Evolutionary conservation across 2,329 filamentous ascomycete species (phyloP).

Genomic region (Emmonsiellopsis sp.): DNA sequence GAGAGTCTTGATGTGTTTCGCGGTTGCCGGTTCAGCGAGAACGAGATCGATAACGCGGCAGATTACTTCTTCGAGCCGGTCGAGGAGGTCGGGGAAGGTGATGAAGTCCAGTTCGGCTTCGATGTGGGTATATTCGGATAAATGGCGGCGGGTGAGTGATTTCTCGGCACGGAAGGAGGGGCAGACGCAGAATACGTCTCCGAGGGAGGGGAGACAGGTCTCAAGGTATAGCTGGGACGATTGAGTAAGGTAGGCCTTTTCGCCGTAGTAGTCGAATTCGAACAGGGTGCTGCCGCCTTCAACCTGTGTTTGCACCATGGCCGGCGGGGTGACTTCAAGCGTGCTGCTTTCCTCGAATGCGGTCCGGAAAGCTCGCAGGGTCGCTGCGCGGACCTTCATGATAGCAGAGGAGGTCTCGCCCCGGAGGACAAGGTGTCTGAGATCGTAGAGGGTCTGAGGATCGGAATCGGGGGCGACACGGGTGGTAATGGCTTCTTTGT

Average conservation of each 20-base stretch:
- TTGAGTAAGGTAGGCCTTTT: slow-evolving; percentile 88
- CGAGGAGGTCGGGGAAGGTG: slow-evolving; percentile 77
- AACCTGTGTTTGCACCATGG: slow-evolving; percentile 89
- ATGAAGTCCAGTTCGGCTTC: slow-evolving; percentile 97
- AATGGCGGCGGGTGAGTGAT: slow-evolving; percentile 82
- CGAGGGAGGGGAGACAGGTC: slow-evolving; percentile 80
- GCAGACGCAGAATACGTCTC: slow-evolving; percentile 95
- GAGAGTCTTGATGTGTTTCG: slow-evolving; percentile 67
- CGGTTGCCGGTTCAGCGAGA: slow-evolving; percentile 63
- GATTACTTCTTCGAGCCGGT: slow-evolving; percentile 78
- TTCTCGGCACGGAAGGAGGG: slow-evolving; percentile 99
- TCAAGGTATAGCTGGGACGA: slow-evolving; percentile 97
- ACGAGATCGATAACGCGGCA: slow-evolving; percentile 75
- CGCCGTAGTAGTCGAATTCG: slow-evolving; percentile 78
- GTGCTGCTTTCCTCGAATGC: slow-evolving; percentile 69
- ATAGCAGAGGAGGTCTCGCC: slow-evolving; percentile 76
- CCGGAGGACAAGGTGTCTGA: slow-evolving; percentile 75
- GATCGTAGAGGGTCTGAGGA: slow-evolving; percentile 66
- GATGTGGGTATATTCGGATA: slow-evolving; percentile 94
- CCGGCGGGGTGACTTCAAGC: slow-evolving; percentile 78
- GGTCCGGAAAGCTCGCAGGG: slow-evolving; percentile 71
- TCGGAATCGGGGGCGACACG: slow-evolving; percentile 60
- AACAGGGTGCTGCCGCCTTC: slow-evolving; percentile 90
- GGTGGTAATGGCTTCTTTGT: slow-evolving; percentile 88
- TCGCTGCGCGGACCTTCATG: slow-evolving; percentile 75